Conservation (phyloP, 2,329 filamentous ascomycete genomes). For the Byssochlamys sp. region DNA sequence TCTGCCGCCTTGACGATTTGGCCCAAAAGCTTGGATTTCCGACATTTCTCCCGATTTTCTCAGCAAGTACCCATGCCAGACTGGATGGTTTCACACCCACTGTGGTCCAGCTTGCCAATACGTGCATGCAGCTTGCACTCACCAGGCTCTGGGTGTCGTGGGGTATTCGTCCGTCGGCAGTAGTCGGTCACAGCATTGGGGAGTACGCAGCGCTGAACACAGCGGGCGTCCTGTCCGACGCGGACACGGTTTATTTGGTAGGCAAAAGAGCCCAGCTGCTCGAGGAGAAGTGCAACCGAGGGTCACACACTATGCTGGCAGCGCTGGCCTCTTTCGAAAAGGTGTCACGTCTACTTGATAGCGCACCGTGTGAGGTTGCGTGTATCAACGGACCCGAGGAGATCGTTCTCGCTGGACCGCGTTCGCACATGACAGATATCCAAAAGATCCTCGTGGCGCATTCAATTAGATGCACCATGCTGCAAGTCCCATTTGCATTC, state of each 20-base stretch:
- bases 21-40: conserved; percentile 13
- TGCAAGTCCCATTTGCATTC: conserved; percentile 48
- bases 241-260: conserved; percentile 50
- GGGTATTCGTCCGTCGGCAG: conserved; percentile 13
- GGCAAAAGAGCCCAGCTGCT: conserved; percentile 59
- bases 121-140: conserved; percentile 30
- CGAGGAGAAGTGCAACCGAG: conserved; percentile 53
- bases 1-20: conserved; percentile 16
- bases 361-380: conserved; percentile 41
- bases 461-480: too few species aligned
- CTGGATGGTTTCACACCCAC: not conserved
- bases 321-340: conserved; percentile 35
- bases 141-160: conserved; percentile 12
- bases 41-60: conserved; percentile 1
- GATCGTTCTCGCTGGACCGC: conserved; percentile 58
- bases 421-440: conserved; percentile 50
- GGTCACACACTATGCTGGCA: conserved; percentile 59
- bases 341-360: conserved; percentile 6
- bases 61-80: too few species aligned
- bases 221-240: conserved; percentile 17
- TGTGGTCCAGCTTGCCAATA: conserved; percentile 24
- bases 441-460: conserved; percentile 46
- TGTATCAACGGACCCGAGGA: conserved; percentile 69
- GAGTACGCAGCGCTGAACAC: conserved; percentile 21
- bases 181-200: conserved; percentile 23